Conservation (phyloP, 257 asterid genomes). For the Solanum neorickii region DNA sequence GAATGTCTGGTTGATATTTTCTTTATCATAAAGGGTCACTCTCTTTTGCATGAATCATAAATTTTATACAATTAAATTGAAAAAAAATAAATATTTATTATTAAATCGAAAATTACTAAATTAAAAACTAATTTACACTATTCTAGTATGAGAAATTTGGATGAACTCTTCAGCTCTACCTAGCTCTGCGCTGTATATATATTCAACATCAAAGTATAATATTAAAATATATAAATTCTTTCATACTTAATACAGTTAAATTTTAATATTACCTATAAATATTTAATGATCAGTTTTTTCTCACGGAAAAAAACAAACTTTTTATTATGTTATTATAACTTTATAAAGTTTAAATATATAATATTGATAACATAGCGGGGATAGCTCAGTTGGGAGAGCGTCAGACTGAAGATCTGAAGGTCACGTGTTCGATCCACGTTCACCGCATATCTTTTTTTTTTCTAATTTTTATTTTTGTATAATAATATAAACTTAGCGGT, state of each 20-base stretch:
- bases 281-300: no score
- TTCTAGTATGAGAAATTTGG: no score
- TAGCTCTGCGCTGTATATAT: accelerated
- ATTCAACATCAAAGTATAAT: not conserved
- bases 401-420: constrained; percentile 89
- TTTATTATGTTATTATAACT: no score
- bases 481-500: no score
- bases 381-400: constrained; percentile 98
- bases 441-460: constrained; percentile 31
- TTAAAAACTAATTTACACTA: no score
- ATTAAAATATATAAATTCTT: not conserved
- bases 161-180: not conserved
- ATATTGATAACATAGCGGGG: constrained; percentile 26
- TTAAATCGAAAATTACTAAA: not conserved
- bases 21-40: not conserved
- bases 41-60: not conserved
- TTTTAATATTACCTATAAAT: not conserved
- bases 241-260: no score
- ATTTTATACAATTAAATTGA: not conserved
- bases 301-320: no score
- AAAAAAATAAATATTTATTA: not conserved
- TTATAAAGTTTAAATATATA: no score
- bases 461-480: no score
- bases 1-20: not conserved
- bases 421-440: constrained; percentile 98